A percentile compares a stretch with the other conserved stretches of the same genome.
Evolutionary conservation across 2,329 filamentous ascomycete genomes (phyloP).

Genomic region (Escovopsis weberi): DNA sequence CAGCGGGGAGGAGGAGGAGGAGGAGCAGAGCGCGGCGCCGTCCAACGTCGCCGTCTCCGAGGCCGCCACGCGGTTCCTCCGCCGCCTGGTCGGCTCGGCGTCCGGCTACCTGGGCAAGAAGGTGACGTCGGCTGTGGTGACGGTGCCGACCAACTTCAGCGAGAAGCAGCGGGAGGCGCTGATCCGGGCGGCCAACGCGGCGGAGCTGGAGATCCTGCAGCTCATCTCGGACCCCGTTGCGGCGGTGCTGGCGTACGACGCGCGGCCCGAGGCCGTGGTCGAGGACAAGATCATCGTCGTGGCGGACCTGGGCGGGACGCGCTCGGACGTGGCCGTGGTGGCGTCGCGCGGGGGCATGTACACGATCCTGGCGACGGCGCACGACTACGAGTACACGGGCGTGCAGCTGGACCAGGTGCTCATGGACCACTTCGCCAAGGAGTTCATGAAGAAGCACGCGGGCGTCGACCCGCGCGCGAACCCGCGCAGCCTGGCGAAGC

Average conservation of each 20-base stretch:
- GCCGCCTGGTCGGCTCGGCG: constrained; percentile 67
- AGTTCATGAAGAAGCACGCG: constrained; percentile 96
- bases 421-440: constrained; percentile 94
- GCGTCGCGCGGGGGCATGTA: constrained; percentile 92
- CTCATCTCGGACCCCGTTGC: constrained; percentile 85
- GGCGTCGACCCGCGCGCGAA: constrained; percentile 66
- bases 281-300: constrained; percentile 85
- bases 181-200: constrained; percentile 60
- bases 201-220: constrained; percentile 80
- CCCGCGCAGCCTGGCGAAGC: constrained; percentile 70
- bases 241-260: constrained; percentile 81
- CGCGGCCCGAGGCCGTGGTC: constrained; percentile 56
- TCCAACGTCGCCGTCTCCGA: constrained; percentile 68
- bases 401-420: constrained; percentile 77
- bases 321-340: constrained; percentile 81
- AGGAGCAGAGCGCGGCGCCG: constrained; percentile 9
- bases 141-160: constrained; percentile 84
- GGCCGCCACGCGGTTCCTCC: constrained; percentile 70
- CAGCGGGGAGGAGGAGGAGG: constrained; percentile 32
- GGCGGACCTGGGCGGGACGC: constrained; percentile 81
- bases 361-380: constrained; percentile 80
- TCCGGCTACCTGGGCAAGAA: constrained; percentile 85
- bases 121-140: constrained; percentile 89
- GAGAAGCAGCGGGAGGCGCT: constrained; percentile 78
- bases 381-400: constrained; percentile 91